Conservation (phyloP, 148 eudicot species). For the Arbutus unedo region DNA sequence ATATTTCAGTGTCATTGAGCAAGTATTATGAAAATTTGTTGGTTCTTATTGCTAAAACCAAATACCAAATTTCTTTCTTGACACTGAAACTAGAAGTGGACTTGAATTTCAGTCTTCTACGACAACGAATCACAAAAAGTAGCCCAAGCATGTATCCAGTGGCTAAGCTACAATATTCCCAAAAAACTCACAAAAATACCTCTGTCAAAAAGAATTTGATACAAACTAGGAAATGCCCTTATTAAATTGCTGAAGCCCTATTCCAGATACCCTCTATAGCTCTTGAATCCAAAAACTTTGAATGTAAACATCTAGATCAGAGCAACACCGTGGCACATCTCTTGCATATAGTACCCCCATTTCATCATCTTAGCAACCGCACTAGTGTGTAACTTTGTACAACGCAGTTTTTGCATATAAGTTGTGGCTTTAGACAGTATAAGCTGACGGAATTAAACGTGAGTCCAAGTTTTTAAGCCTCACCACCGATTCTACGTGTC, state of each 20-base stretch:
- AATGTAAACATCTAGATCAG: not conserved
- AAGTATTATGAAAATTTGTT: not conserved
- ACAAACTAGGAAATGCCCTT: not conserved
- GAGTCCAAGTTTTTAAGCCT: constrained; percentile 55
- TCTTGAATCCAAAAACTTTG: not conserved
- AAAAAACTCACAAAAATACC: not conserved
- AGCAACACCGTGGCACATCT: not conserved
- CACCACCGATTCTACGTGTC: constrained; percentile 57
- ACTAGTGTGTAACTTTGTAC: not conserved
- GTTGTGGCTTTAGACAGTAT: constrained; percentile 41
- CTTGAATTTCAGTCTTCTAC: not conserved
- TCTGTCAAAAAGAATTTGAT: constrained; percentile 12
- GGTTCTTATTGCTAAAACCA: not conserved
- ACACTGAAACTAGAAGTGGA: not conserved
- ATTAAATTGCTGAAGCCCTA: not conserved
- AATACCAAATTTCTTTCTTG: not conserved
- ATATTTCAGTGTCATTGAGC: not conserved
- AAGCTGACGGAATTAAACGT: constrained; percentile 32
- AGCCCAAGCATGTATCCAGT: not conserved
- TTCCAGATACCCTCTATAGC: constrained; percentile 9
- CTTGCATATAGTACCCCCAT: constrained; percentile 5
- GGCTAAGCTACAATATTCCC: constrained; percentile 1
- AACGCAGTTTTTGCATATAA: not conserved
- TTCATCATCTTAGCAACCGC: not conserved
- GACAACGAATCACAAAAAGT: not conserved